A percentile compares a stretch with the other conserved stretches of the same genome.
phyloP scores from a whole-genome alignment of 2,329 filamentous ascomycete species.

The Arthrobotrys pseudoclavata region DNA sequence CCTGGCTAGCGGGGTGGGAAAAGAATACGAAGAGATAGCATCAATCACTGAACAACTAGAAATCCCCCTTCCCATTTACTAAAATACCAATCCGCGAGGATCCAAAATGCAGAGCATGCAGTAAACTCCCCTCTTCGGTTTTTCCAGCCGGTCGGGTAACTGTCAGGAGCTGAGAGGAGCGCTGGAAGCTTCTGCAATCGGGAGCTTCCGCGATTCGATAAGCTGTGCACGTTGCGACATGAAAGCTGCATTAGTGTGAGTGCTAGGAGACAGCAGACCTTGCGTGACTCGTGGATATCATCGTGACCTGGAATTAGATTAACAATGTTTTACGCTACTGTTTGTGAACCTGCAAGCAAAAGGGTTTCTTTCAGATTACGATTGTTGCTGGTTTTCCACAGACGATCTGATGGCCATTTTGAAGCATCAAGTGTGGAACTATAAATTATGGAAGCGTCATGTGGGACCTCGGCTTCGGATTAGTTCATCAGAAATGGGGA shows the following conservation, averaged over 20 bases:
- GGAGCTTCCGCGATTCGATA: conserved; percentile 61
- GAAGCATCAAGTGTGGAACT: conserved; percentile 33
- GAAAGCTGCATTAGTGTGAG: conserved; percentile 57
- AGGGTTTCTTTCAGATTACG: conserved; percentile 13
- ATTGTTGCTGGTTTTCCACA: conserved; percentile 25
- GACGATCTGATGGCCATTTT: conserved; percentile 9
- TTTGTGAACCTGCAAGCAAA: conserved; percentile 14
- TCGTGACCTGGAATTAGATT: conserved; percentile 59
- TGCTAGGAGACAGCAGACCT: conserved; percentile 40
- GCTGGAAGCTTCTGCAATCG: conserved; percentile 60
- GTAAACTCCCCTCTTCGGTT: conserved; percentile 56
- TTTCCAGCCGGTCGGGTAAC: conserved; percentile 58
- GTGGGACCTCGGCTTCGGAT: conserved; percentile 60
- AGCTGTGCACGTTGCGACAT: conserved; percentile 59
- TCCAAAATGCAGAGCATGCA: conserved; percentile 39
- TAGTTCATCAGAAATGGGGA: conserved; percentile 37
- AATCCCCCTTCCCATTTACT: background rate
- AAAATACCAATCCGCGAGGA: conserved; percentile 41
- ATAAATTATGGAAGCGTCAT: conserved; percentile 48
- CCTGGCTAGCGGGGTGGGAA: conserved; percentile 45
- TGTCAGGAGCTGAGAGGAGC: conserved; percentile 60
- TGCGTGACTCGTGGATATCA: conserved; percentile 57
- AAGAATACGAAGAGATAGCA: conserved; percentile 39
- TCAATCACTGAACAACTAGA: conserved; percentile 13
- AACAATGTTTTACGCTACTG: conserved; percentile 22